Base-by-base conservation (phyloP, 352 stramenopile genomes). In the Hyphochytrium catenoides region DNA sequence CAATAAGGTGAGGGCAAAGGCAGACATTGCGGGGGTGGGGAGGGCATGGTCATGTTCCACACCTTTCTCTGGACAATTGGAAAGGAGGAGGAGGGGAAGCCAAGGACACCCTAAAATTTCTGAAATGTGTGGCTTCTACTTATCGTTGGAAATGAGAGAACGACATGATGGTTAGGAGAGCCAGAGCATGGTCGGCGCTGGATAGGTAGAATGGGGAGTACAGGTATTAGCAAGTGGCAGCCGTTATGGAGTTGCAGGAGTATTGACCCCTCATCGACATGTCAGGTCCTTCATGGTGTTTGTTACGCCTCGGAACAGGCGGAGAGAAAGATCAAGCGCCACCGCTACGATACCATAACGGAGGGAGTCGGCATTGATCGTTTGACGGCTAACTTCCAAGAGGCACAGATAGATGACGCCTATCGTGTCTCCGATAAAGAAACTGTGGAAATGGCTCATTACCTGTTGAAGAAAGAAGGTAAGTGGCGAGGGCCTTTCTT, bases 311-410 rank as follows among this genome's bases (percentile, higher is more conserved):
- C 64, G 2, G 64, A 97, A 43, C 88, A 97, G 53, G 62, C 66
- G 8, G 89, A 98, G 54, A 56, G 66, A 19, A 74, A 62, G 38
- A 58, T 98, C 20, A 61, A 67, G 15, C 63, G 79, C 29, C 85
- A 97, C 62, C 67, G 66, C 44, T 96, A 97, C 54, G 88, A 97
- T 55, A 96, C 85, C 24, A 74, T 98, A 37, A 81, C 78, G 1
- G 90, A 98, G 57, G 90, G 91, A 17, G 92, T 98, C 27, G 91
- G 90, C 39, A 82, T 97, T 36, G 89, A 97, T 55, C 79, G 90
- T 9, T 48, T 98, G 33, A 97, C 87, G 6, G 59, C 71, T 21
- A 98, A 98, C 54, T 96, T 97, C 47, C 40, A 65, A 17, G 57
- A 71, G 7, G 87, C 84, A 8, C 56, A 74, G 21, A 71, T 88